Evolutionary conservation across 2,329 filamentous ascomycete genomes (phyloP), one percentile per base, ranked within the genome.

Genomic region (Blastomyces percursus): DNA sequence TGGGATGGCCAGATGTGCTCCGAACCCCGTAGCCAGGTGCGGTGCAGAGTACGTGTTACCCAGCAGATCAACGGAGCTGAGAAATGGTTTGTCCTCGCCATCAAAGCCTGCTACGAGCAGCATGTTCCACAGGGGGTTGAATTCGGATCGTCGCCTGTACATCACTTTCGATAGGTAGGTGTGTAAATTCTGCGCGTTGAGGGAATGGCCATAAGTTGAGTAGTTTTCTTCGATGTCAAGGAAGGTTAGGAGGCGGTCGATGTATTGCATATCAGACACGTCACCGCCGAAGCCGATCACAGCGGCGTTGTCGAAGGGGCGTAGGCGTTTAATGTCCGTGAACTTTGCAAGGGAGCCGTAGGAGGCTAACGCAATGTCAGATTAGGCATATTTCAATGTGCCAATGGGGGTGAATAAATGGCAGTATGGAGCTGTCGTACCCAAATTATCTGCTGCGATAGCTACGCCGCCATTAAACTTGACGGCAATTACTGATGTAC

Each of bases 261-360:
- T 86, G 81, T 95, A 95, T 81, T 99, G 94, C 94, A 99, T 97
- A 81, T 99, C 94, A 67, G 90, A 96, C 70, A 99, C 88, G 80
- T 99, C 94, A 76, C 94, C 94, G 75, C 91, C 91, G 79, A 97
- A 96, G 71, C 94, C 94, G 72, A 99, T 83, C 64, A 97, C 84
- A 38, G 91, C 87, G 67, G 87, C 85, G 68, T 86, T 82, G 78
- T 91, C 90, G 78, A 97, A 97, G 70, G 86, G 84, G 71, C 91
- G 91, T 69, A 99, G 87, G 73, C 94, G 92, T 80, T 96, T 95
- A 74, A 97, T 91, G 76, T 96, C 89, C 71, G 90, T 92, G 83
- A 97, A 99, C 74, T 94, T 91, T 64, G 94, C 93, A 68, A 93
- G 89, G 63, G 94, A 96, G 75, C 94, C 94, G 78, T 99, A 99